These are phyloP conservation scores for Castanea sativa DNA, from an alignment of 306 rosid genomes.

Conservation along the genomic window DNA sequence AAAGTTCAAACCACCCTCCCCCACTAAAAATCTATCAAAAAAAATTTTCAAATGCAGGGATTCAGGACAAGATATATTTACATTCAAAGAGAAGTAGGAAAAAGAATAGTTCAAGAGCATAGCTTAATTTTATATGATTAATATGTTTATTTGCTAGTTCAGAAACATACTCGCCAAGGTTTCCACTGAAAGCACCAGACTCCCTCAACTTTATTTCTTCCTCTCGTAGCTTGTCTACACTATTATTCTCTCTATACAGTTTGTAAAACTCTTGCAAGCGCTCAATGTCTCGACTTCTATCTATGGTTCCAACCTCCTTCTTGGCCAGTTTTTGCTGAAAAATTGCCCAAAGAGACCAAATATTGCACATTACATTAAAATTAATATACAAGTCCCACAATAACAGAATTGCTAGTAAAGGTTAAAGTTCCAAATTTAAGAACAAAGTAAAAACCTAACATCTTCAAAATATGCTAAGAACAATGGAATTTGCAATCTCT, in stretches of 20 bases:
- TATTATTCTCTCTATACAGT: constrained; percentile 65
- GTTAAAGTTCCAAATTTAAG: neutral
- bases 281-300: constrained; percentile 78
- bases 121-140: constrained; percentile 8
- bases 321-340: constrained; percentile 91
- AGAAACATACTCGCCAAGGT: constrained; percentile 85
- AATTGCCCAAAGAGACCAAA: constrained; percentile 28
- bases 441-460: neutral
- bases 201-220: constrained; percentile 85
- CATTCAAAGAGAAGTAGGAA: too few relatives aligned
- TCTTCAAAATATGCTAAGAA: neutral
- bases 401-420: neutral
- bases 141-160: constrained; percentile 7
- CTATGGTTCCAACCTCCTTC: constrained; percentile 76
- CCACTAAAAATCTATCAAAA: too few relatives aligned
- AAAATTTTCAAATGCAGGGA: too few relatives aligned
- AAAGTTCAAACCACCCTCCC: too few relatives aligned
- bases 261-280: constrained; percentile 86
- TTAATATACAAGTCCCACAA: neutral
- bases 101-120: constrained; percentile 6
- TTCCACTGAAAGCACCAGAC: constrained; percentile 78
- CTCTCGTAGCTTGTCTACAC: constrained; percentile 71
- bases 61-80: too few relatives aligned
- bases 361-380: constrained; percentile 9
- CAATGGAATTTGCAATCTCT: neutral